These are phyloP conservation scores for Eucalyptus urophylla DNA, from an alignment of 345 rosid genomes.

Conservation along the genomic window DNA sequence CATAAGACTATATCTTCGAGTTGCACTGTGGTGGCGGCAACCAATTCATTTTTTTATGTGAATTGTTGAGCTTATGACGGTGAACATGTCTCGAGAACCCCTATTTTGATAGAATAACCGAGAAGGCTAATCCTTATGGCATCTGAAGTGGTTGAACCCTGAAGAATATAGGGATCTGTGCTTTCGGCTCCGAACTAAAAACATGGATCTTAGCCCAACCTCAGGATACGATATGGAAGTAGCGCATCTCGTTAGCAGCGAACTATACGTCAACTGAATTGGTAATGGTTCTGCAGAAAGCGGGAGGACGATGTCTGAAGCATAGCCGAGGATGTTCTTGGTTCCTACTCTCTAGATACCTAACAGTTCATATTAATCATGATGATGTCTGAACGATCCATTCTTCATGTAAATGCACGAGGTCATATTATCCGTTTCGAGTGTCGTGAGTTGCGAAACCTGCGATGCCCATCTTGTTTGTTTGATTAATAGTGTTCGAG, in stretches of 20 bases:
- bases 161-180: neutral
- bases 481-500: neutral
- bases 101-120: neutral
- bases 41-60: neutral
- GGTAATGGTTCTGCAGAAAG: neutral
- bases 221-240: neutral
- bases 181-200: neutral
- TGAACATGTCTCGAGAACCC: neutral
- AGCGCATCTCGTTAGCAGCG: neutral
- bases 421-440: neutral
- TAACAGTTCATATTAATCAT: neutral
- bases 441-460: neutral
- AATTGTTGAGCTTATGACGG: neutral
- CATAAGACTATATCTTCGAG: neutral
- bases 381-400: neutral
- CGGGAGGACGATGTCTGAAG: neutral
- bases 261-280: neutral
- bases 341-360: neutral
- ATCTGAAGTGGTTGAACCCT: neutral
- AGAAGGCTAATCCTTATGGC: neutral
- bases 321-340: neutral
- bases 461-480: neutral
- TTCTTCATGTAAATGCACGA: neutral
- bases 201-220: neutral
- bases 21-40: neutral